Evolutionary conservation across 495 filamentous ascomycete species (phyloP).

Genomic region (Annulohypoxylon nitens): DNA sequence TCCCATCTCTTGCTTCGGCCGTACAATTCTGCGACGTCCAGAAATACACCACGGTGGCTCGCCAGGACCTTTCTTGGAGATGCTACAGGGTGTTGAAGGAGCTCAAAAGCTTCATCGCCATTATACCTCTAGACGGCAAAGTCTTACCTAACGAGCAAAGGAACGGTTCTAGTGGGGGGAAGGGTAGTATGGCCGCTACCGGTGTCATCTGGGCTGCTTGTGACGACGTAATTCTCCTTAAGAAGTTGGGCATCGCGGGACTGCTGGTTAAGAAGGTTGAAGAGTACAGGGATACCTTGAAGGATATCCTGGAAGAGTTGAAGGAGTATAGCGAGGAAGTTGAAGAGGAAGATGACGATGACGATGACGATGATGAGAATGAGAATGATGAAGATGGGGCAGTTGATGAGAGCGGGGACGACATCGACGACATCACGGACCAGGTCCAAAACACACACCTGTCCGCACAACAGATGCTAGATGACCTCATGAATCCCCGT

Average conservation of each 20-base stretch:
- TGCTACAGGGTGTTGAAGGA: conserved; percentile 62
- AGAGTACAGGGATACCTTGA: conserved; percentile 75
- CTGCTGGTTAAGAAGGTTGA: conserved; percentile 72
- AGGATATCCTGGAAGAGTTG: conserved; percentile 85
- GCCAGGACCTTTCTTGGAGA: conserved; percentile 65
- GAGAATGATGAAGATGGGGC: conserved; percentile 56
- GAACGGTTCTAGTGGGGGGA: conserved; percentile 58
- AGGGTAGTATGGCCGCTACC: conserved; percentile 70
- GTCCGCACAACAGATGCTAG: conserved; percentile 62
- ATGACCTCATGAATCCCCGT: conserved; percentile 67
- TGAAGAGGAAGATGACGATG: conserved; percentile 62
- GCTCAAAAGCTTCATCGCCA: conserved; percentile 56
- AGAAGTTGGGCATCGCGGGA: conserved; percentile 73
- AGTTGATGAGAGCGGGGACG: not conserved
- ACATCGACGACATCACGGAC: conserved; percentile 41
- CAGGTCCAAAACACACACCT: conserved; percentile 45
- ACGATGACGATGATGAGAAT: conserved; percentile 60
- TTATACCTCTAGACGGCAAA: conserved; percentile 63
- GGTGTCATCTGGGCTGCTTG: conserved; percentile 78
- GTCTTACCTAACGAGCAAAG: conserved; percentile 58
- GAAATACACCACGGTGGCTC: conserved; percentile 70
- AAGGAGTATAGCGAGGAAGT: conserved; percentile 85
- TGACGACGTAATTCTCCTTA: conserved; percentile 73
- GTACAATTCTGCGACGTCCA: conserved; percentile 71
- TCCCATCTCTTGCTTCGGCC: conserved; percentile 78